Evolutionary conservation across 2,329 filamentous ascomycete genomes (phyloP), one percentile per base, ranked within the genome.

Genomic region (Diaporthe ilicicola): DNA sequence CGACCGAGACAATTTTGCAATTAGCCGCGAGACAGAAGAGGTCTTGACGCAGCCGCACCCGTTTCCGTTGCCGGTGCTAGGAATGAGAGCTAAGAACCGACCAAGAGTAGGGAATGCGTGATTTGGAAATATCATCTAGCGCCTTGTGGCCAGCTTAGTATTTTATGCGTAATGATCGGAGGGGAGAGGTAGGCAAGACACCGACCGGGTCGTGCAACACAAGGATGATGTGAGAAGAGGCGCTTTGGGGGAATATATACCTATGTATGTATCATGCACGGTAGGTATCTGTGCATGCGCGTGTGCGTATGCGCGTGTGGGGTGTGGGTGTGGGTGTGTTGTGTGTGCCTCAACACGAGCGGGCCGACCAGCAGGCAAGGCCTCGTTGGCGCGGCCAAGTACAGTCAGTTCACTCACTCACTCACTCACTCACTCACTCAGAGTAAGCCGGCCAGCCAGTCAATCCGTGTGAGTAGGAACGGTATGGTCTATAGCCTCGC

Each of bases 71-170:
- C 62, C 61, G 61, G 54, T 70, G 62, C 61, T 62, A 55, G 67
- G 59, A 65, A 66, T 55, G 53, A 42, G 62, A 34, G 44, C 53
- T 50, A 59, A 53, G 54, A 48, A 32, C 46, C 27, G 71, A 59
- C 32, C 37, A 70, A 34, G 64, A 55, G 56, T 37, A 64, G 22
- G 32, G 29, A 53, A 54, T 39, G 54, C 24, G 64, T 55, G 29
- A 46, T 61, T 65, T 48, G 44, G 55, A 66, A 61, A 65, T 73
- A 54, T 66, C 69, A 73, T 73, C 69, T 71, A 73, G 56, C 44
- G 44, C 51, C 67, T 61, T 42, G 29, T 50, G 42, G 59, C n/a
- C n/a, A 48, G 42, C 42, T 56, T 48, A 53, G 42, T 48, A 12
- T 51, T 34, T 34, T 48, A 19, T 39, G 22, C 27, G 29, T 19